Evolutionary conservation across 352 stramenopile genomes (phyloP).

Genomic region (Pythium rishiriense): DNA sequence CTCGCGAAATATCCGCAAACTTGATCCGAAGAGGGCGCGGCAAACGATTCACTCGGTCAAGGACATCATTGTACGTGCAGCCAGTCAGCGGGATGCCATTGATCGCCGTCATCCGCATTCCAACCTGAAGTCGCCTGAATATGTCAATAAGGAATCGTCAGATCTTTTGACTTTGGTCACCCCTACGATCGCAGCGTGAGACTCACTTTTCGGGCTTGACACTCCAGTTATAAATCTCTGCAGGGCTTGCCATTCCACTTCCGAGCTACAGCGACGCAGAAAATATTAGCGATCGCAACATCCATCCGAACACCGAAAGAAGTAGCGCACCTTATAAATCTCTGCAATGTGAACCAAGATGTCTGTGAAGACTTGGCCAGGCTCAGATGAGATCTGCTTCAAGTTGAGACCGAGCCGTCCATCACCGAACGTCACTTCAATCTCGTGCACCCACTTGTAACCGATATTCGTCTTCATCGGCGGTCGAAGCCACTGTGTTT

Average conservation of each 20-base stretch:
- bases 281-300: neutral
- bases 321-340: conserved; percentile 64
- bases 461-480: conserved; percentile 69
- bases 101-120: conserved; percentile 86
- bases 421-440: conserved; percentile 81
- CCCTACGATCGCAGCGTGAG: neutral
- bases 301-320: neutral
- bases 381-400: conserved; percentile 77
- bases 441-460: conserved; percentile 84
- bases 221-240: conserved; percentile 90
- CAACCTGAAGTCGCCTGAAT: conserved; percentile 56
- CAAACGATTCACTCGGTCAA: conserved; percentile 73
- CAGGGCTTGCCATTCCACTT: conserved; percentile 79
- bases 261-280: conserved; percentile 34
- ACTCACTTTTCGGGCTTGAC: conserved; percentile 83
- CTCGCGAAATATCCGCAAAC: conserved; percentile 79
- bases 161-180: neutral
- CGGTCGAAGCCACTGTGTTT: conserved; percentile 82
- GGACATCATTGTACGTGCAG: conserved; percentile 78
- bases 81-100: conserved; percentile 72
- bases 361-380: conserved; percentile 70
- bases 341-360: conserved; percentile 79
- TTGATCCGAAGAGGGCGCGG: conserved; percentile 74
- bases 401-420: conserved; percentile 80
- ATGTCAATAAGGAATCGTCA: neutral